These are phyloP conservation scores for Nidularia sp. DNA, from an alignment of 768 basidiomycete genomes.

Conservation along the genomic window DNA sequence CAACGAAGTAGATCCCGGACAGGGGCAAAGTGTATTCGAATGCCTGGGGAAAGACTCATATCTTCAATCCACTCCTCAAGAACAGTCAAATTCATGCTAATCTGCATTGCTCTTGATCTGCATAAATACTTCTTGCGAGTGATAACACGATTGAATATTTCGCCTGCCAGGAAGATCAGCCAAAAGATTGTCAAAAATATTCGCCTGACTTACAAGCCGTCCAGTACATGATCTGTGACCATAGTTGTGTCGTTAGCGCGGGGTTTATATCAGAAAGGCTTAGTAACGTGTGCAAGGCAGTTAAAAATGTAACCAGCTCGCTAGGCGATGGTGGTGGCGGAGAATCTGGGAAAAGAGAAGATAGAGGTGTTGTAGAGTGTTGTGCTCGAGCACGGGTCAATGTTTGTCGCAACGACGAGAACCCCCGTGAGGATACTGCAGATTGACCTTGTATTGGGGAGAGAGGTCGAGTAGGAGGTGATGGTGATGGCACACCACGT, in stretches of 20 bases:
- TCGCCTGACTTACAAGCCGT: conserved; percentile 66
- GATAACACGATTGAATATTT: conserved; percentile 79
- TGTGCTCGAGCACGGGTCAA: conserved; percentile 49
- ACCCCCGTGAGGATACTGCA: conserved; percentile 41
- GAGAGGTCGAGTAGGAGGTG: conserved; percentile 45
- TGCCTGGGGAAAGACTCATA: conserved; percentile 75
- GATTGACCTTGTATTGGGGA: conserved; percentile 46
- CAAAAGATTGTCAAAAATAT: neutral
- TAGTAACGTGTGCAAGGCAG: conserved; percentile 80
- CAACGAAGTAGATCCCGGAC: conserved; percentile 81
- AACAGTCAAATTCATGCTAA: conserved; percentile 78
- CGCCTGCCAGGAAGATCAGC: conserved; percentile 40
- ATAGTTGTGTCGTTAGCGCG: conserved; percentile 80
- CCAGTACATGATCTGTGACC: conserved; percentile 99
- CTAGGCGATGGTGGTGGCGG: conserved; percentile 37
- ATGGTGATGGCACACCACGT: conserved; percentile 38
- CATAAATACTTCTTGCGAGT: conserved; percentile 95
- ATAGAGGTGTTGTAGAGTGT: conserved; percentile 40
- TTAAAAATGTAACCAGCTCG: conserved; percentile 76
- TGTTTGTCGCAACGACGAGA: conserved; percentile 67
- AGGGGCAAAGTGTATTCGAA: conserved; percentile 78
- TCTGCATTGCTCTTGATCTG: conserved; percentile 85
- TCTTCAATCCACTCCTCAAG: conserved; percentile 91
- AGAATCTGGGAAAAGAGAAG: conserved; percentile 45
- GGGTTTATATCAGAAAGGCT: conserved; percentile 89